Base-by-base conservation (phyloP, 2,329 filamentous ascomycete species). In the Fusarium sarcochroum region DNA sequence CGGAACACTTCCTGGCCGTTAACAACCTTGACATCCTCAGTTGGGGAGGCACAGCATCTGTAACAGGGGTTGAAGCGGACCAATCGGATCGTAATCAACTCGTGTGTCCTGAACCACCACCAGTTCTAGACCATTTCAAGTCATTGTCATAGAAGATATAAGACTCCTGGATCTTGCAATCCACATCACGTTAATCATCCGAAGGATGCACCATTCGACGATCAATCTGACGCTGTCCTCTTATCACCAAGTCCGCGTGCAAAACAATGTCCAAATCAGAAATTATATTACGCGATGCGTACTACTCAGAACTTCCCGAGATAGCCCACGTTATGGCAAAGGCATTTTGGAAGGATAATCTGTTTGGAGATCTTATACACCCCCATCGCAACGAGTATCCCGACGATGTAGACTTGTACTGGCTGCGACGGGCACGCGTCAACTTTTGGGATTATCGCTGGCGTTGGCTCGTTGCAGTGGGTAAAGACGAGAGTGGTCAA, bases 321-420 rank as follows among this genome's bases (percentile, higher is more conserved):
- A 72, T 79, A 46, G 74, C 77, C 11, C 67, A 72, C 65, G 58
- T 77, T 11, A 61, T 76, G 53, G 72, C 79, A 7, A 62, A 63
- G 17, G 77, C 78, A 0, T 80, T 80, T 52, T 72, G 72, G 67
- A 69, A 79, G 8, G 78, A 80, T 27, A 72, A 73, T 13, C 46
- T 80, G 8, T 78, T 78, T 34, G 78, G 77, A 20, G 60, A 74
- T 4, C 59, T 78, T 20, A 77, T 80, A 23, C 76, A 80, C 48
- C 79, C 79, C 5, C 67, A 76, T 53, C 78, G 79, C 20, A 54
- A 73, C 6, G 48, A 76, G 27, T 73, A 75, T 37, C 78, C 78
- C 0, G 53, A 64, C 15, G 76, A 80, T 55, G 70, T 74, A 20
- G 62, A 77, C 41, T 32, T 73, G 17, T 78, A 74, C 63, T 80